Conservation (phyloP, 176 grass and related monocot species). For the Melocanna baccifera region DNA sequence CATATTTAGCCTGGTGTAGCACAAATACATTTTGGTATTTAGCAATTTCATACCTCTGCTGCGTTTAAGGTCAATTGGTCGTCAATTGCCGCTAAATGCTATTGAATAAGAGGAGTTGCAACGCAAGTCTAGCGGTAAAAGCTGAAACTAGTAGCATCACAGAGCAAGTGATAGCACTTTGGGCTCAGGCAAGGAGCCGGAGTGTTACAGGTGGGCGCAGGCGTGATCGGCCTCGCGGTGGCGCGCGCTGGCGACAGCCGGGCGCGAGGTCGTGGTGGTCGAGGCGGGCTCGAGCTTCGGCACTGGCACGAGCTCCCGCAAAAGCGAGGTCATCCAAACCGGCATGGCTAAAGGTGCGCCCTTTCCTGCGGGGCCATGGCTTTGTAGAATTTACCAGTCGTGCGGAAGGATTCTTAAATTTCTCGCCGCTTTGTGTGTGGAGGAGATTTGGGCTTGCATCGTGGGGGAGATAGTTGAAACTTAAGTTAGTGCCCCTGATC, state of each 20-base stretch:
- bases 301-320: constrained; percentile 89
- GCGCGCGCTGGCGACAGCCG: constrained; percentile 67
- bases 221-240: constrained; percentile 73
- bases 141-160: too few relatives aligned
- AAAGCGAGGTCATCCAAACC: constrained; percentile 95
- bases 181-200: too few relatives aligned
- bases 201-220: constrained; percentile 86
- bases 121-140: too few relatives aligned
- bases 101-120: too few relatives aligned
- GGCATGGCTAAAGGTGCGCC: constrained; percentile 79
- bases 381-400: background rate
- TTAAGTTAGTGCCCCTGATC: too few relatives aligned
- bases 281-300: constrained; percentile 78
- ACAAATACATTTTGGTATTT: too few relatives aligned
- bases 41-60: too few relatives aligned
- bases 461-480: too few relatives aligned
- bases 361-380: background rate
- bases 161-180: too few relatives aligned
- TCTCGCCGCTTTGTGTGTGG: background rate
- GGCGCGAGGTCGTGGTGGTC: constrained; percentile 79
- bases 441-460: background rate
- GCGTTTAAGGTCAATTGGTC: too few relatives aligned
- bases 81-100: too few relatives aligned
- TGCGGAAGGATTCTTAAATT: background rate
- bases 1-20: too few relatives aligned